Evolutionary conservation across 202 grass and related monocot genomes (phyloP).

Genomic region (Digitaria exilis): DNA sequence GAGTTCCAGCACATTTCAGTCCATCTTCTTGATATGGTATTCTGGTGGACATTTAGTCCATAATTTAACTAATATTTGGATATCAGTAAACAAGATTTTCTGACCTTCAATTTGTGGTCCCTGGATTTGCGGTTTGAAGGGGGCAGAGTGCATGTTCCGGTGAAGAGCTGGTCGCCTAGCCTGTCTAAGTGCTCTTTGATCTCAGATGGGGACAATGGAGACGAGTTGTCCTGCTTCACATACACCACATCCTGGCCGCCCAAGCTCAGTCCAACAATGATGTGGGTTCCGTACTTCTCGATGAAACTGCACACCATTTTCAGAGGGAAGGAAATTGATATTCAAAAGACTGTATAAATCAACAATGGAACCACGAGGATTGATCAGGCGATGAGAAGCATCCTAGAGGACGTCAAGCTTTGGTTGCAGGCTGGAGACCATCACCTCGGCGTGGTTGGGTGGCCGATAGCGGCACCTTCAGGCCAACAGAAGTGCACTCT

Average conservation of each 20-base stretch:
- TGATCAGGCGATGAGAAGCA: no score
- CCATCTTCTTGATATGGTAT: not conserved
- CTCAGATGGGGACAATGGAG: constrained; percentile 56
- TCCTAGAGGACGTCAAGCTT: no score
- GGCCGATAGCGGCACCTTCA: no score
- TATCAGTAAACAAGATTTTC: not conserved
- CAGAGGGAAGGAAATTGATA: not conserved
- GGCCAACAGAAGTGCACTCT: no score
- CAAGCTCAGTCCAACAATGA: constrained; percentile 74
- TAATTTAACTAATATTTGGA: no score
- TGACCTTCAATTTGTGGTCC: constrained; percentile 79
- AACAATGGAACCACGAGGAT: no score
- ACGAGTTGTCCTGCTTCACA: constrained; percentile 86
- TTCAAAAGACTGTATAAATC: not conserved
- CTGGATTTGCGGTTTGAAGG: constrained; percentile 50
- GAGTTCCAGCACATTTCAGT: constrained; percentile 31
- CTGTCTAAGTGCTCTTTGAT: constrained; percentile 85
- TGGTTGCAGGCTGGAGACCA: no score
- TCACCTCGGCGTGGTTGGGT: no score
- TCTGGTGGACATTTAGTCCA: no score
- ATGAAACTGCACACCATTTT: constrained; percentile 66
- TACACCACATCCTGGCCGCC: constrained; percentile 94
- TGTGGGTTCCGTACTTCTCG: constrained; percentile 83
- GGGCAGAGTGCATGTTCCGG: constrained; percentile 73
- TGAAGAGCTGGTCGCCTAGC: constrained; percentile 86